Evolutionary conservation across 2,329 filamentous ascomycete genomes (phyloP), one percentile per base, ranked within the genome.

Genomic region (Fusarium pseudoanthophilum): DNA sequence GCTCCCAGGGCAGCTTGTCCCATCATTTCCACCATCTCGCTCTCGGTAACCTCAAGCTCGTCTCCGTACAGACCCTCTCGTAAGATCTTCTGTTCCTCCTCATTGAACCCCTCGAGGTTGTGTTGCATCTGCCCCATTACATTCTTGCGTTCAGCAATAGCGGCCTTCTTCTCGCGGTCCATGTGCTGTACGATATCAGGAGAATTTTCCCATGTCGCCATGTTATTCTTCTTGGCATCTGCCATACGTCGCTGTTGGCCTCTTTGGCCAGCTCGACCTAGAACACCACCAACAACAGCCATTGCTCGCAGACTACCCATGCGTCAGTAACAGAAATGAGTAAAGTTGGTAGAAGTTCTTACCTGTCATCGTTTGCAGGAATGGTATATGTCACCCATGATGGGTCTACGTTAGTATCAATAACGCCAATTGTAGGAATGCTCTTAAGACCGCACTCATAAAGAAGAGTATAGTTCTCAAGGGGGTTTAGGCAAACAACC

Each of bases 311-410:
- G 83, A 89, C 95, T 97, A 58, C 3, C 40, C 2, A 42, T 26
- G 16, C 37, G 63, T 82, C 75, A 84, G 80, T 48, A 55, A 34
- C 32, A 15, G 18, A 15, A 21, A 9, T 34, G 42, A 24, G 21
- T 14, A n/a, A 42, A 30, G 26, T 34, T 30, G 45, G 11, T 40
- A 15, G 26, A 20, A 10, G 42, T 51, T 81, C 87, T 79, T 82
- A 94, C 92, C 92, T 95, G 87, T 99, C 96, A 80, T 99, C 96
- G 82, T 99, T 99, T 57, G 94, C 94, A 4, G 96, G 96, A 76
- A 99, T 98, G 20, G 93, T 93, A 80, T 99, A 99, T 8, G 96
- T 98, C 57, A 98, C 95, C 90, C 93, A 95, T 1, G 94, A 94
- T 2, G 96, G 94, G 82, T 98, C 93, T 5, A 91, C 92, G 82